Evolutionary conservation across 2,329 filamentous ascomycete genomes (phyloP).

Genomic region (Xylaria multiplex): DNA sequence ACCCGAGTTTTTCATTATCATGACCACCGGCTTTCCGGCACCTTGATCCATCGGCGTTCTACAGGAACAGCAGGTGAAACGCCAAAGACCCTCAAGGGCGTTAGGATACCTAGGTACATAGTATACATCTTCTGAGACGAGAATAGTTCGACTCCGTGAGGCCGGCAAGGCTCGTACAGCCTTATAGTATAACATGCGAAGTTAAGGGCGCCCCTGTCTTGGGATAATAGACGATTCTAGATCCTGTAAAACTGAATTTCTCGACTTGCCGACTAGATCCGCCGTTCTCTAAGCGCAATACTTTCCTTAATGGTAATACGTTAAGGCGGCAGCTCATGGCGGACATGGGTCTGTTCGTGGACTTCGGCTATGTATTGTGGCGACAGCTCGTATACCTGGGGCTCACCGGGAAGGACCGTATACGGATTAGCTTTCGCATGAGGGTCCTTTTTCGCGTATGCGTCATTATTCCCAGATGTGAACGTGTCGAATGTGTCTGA

Average conservation of each 20-base stretch:
- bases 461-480: neutral
- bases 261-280: neutral
- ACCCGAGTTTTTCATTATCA: neutral
- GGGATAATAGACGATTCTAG: neutral
- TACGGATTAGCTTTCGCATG: slow-evolving; percentile 5
- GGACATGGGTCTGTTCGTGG: slow-evolving; percentile 20
- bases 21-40: neutral
- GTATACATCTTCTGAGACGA: neutral
- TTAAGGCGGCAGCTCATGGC: slow-evolving; percentile 30
- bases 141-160: neutral
- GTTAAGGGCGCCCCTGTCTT: neutral
- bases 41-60: neutral
- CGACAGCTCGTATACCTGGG: slow-evolving; percentile 29
- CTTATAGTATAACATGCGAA: neutral
- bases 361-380: slow-evolving; percentile 34
- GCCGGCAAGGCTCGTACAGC: neutral
- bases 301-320: neutral
- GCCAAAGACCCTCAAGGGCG: neutral
- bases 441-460: slow-evolving; percentile 17
- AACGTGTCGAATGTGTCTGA: slow-evolving; percentile 9
- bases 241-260: neutral
- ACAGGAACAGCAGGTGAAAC: neutral
- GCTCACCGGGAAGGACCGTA: neutral
- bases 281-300: neutral
- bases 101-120: neutral